These are phyloP conservation scores for Mycena galopus DNA, from an alignment of 768 basidiomycete species.

Conservation along the genomic window DNA sequence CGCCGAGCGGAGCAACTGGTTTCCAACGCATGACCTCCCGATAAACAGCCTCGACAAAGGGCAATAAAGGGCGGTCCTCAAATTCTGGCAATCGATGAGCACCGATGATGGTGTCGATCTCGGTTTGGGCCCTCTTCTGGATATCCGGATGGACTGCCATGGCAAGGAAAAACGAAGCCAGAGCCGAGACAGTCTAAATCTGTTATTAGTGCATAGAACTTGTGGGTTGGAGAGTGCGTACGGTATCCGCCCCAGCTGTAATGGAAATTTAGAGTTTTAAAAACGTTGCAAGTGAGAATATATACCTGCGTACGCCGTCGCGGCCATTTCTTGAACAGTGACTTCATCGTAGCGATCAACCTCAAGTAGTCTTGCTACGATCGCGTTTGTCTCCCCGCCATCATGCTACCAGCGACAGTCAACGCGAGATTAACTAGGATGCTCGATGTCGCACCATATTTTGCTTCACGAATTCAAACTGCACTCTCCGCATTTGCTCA, in stretches of 20 bases:
- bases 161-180: constrained; percentile 43
- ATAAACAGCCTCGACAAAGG: constrained; percentile 34
- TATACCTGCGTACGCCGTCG: constrained; percentile 48
- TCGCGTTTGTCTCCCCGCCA: constrained; percentile 11
- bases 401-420: background rate
- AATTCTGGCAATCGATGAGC: constrained; percentile 45
- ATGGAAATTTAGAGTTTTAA: constrained; percentile 32
- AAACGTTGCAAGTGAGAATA: constrained; percentile 12
- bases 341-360: constrained; percentile 27
- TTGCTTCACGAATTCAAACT: constrained; percentile 22
- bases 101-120: constrained; percentile 46
- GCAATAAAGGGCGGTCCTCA: constrained; percentile 39
- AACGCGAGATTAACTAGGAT: background rate
- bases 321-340: constrained; percentile 45
- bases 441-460: constrained; percentile 6
- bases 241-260: constrained; percentile 39
- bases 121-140: constrained; percentile 44
- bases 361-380: constrained; percentile 29
- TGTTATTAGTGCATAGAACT: background rate
- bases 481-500: constrained; percentile 20
- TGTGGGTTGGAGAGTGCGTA: background rate
- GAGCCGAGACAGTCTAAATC: constrained; percentile 40
- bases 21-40: constrained; percentile 35
- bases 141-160: constrained; percentile 44
- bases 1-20: constrained; percentile 30